Conservation (phyloP, 2,329 filamentous ascomycete genomes). For the Aspergillus japonicus region DNA sequence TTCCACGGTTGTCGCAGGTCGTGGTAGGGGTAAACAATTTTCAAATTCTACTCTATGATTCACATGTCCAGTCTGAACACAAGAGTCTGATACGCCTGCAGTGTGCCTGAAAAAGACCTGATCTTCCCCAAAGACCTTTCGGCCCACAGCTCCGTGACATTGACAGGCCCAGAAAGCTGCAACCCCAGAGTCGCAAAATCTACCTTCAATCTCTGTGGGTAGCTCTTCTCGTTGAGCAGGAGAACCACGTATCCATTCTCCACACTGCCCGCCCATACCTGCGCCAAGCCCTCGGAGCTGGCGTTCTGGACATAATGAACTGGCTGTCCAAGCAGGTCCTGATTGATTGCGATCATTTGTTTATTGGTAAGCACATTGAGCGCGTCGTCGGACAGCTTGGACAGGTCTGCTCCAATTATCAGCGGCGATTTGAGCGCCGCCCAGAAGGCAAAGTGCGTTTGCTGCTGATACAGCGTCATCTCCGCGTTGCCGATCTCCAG, state of each 20-base stretch:
- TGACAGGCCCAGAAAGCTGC: no score
- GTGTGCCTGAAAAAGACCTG: neutral
- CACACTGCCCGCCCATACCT: slow-evolving; percentile 5
- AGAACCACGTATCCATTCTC: slow-evolving; percentile 2
- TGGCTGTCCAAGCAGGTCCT: neutral
- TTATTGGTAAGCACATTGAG: slow-evolving; percentile 1
- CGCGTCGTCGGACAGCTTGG: neutral
- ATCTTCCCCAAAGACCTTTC: neutral
- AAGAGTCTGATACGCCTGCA: slow-evolving; percentile 7
- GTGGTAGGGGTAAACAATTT: no score
- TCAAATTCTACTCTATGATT: no score
- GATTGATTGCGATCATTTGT: slow-evolving; percentile 2
- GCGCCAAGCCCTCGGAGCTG: neutral
- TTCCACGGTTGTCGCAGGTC: no score
- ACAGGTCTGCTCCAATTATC: slow-evolving; percentile 40
- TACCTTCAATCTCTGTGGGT: neutral
- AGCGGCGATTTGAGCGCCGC: slow-evolving; percentile 47
- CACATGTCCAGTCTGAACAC: neutral
- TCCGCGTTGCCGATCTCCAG: slow-evolving; percentile 48
- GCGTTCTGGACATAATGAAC: neutral
- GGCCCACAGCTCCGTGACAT: neutral
- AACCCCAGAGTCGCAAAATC: neutral
- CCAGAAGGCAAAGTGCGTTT: slow-evolving; percentile 50
- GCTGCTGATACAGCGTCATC: slow-evolving; percentile 30
- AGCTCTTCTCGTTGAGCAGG: slow-evolving; percentile 8